phyloP scores from a whole-genome alignment of 345 rosid genomes.

The Populus euphratica region DNA sequence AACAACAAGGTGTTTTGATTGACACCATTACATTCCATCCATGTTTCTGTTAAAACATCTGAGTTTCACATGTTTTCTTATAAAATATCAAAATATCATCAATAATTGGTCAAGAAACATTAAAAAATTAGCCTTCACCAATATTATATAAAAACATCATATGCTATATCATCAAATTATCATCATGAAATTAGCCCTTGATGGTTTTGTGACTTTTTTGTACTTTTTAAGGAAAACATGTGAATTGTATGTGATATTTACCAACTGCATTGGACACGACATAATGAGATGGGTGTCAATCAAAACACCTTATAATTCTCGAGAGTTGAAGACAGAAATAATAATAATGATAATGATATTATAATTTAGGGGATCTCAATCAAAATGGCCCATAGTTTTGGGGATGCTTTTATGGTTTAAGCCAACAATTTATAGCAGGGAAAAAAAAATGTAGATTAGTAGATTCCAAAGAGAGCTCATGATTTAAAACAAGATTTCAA shows the following conservation, averaged over 20 bases:
- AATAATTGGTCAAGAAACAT: background rate
- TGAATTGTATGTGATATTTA: background rate
- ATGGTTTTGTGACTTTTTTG: background rate
- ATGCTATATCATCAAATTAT: no score
- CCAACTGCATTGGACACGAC: background rate
- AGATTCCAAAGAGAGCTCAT: background rate
- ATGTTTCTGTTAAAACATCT: background rate
- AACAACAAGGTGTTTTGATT: background rate
- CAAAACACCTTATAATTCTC: background rate
- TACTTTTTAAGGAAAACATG: background rate
- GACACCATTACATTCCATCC: background rate
- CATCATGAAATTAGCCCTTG: background rate
- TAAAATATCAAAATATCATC: background rate
- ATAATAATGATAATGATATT: no score
- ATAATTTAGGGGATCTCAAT: background rate
- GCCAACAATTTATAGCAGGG: background rate
- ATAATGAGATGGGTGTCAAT: background rate
- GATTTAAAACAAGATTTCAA: constrained; percentile 6
- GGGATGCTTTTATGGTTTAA: background rate
- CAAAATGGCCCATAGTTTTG: background rate
- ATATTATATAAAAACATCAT: no score
- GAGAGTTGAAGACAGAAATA: background rate
- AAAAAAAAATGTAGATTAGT: no score
- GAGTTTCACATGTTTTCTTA: background rate
- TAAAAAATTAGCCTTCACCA: no score